Evolutionary conservation across 2,329 filamentous ascomycete species (phyloP).

Genomic region (Microsporum audouinii): DNA sequence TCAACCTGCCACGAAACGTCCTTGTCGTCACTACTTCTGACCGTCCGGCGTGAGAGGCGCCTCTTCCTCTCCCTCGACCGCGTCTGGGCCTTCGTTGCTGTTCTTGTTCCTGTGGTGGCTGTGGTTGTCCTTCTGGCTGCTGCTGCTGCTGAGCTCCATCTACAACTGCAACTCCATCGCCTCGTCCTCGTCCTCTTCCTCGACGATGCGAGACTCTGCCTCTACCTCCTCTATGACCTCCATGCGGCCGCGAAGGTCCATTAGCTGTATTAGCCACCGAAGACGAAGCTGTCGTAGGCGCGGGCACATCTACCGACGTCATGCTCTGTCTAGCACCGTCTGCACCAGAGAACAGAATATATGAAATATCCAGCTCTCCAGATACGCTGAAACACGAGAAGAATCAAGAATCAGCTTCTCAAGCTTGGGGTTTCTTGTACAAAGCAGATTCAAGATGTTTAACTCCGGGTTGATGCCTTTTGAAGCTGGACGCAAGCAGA

Average conservation of each 20-base stretch:
- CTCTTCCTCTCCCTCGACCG: background rate
- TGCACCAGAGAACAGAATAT: background rate
- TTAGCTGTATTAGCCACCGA: background rate
- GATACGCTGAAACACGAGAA: background rate
- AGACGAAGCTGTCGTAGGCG: background rate
- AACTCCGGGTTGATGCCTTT: slow-evolving; percentile 1
- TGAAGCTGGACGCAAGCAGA: background rate
- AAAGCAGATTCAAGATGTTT: background rate
- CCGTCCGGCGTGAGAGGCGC: background rate
- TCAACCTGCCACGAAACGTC: slow-evolving; percentile 11
- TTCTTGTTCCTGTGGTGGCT: background rate
- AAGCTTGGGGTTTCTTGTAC: background rate
- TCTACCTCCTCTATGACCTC: slow-evolving; percentile 4
- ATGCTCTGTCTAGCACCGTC: background rate
- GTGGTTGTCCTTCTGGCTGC: background rate
- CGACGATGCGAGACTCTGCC: background rate
- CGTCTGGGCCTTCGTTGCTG: background rate
- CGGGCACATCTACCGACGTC: background rate
- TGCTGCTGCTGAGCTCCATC: background rate
- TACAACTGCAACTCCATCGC: background rate
- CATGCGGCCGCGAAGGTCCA: background rate
- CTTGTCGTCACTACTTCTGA: slow-evolving; percentile 5
- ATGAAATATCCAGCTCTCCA: background rate
- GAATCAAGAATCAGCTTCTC: background rate
- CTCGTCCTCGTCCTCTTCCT: background rate